A percentile compares a stretch with the other conserved stretches of the same genome.
Evolutionary conservation across 768 basidiomycete species (phyloP).

Genomic region (Termitomyces sp.): DNA sequence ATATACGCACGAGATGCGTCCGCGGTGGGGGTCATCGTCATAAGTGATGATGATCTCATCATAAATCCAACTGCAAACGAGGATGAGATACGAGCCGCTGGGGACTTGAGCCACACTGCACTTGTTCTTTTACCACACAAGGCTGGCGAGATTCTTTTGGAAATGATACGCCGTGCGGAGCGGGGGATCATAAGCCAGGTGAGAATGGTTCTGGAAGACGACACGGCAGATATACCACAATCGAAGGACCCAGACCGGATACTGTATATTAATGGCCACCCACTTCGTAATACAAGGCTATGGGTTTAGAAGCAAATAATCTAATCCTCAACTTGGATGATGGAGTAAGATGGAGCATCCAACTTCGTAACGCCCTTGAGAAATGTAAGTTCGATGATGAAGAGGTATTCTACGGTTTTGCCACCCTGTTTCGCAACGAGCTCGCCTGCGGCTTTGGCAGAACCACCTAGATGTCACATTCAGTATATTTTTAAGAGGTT

Average conservation of each 20-base stretch:
- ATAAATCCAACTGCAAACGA: slow-evolving; percentile 66
- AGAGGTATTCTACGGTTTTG: slow-evolving; percentile 87
- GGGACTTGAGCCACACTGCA: slow-evolving; percentile 55
- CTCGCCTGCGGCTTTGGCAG: slow-evolving; percentile 89
- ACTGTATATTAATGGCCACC: slow-evolving; percentile 74
- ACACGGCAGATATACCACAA: slow-evolving; percentile 21
- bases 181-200: slow-evolving; percentile 44
- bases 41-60: slow-evolving; percentile 55
- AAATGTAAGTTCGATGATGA: slow-evolving; percentile 83
- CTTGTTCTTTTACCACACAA: slow-evolving; percentile 55
- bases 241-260: slow-evolving; percentile 42
- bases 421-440: slow-evolving; percentile 83
- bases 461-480: slow-evolving; percentile 61
- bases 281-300: slow-evolving; percentile 73
- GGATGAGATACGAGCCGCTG: slow-evolving; percentile 55
- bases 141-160: slow-evolving; percentile 49
- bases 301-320: slow-evolving; percentile 37
- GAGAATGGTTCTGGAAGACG: slow-evolving; percentile 47
- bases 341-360: slow-evolving; percentile 85
- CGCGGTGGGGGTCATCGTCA: slow-evolving; percentile 76
- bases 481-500: slow-evolving; percentile 1
- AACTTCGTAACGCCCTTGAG: slow-evolving; percentile 75
- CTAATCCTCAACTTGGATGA: slow-evolving; percentile 73
- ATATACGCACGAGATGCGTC: slow-evolving; percentile 62
- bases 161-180: slow-evolving; percentile 55